These are phyloP conservation scores for Nigrograna mackinnonii DNA, from an alignment of 2,329 filamentous ascomycete species.

Conservation along the genomic window DNA sequence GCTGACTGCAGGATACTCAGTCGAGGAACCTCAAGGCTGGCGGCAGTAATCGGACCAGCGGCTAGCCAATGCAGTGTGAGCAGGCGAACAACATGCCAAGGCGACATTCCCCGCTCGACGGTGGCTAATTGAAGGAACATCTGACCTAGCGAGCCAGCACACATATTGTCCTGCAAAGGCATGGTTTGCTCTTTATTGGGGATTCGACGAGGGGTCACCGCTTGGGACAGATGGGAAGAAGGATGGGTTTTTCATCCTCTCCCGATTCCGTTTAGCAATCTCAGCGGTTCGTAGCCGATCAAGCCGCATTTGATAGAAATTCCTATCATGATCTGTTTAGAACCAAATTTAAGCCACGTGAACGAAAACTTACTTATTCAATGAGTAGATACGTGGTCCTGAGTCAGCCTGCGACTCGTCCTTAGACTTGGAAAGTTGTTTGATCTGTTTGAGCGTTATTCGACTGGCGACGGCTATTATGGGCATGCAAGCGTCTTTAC, in stretches of 20 bases:
- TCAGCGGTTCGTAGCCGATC: constrained; percentile 79
- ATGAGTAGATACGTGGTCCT: constrained; percentile 77
- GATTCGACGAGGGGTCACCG: constrained; percentile 41
- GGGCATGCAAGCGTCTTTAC: constrained; percentile 31
- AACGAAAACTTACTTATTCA: constrained; percentile 68
- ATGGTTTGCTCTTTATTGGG: background rate
- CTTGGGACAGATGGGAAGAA: constrained; percentile 87
- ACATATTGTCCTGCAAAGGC: background rate
- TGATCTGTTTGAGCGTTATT: constrained; percentile 36
- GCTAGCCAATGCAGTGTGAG: constrained; percentile 11
- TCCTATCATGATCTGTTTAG: constrained; percentile 50
- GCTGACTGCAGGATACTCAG: constrained; percentile 33
- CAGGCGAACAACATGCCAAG: constrained; percentile 16
- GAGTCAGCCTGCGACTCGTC: constrained; percentile 58
- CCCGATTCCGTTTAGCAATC: constrained; percentile 76
- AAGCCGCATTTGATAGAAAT: constrained; percentile 84
- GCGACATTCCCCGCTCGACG: constrained; percentile 12
- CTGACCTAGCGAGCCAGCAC: background rate
- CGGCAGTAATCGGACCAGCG: constrained; percentile 21
- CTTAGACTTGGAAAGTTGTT: constrained; percentile 52
- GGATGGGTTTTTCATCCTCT: constrained; percentile 75
- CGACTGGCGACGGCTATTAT: background rate
- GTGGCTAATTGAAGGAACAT: constrained; percentile 3
- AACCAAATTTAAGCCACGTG: background rate
- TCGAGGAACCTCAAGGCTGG: constrained; percentile 22